Percentiles rank a stretch among this genome's conserved stretches.
Conservation (phyloP, 768 basidiomycete species). For the Kwoniella heveanensis region DNA sequence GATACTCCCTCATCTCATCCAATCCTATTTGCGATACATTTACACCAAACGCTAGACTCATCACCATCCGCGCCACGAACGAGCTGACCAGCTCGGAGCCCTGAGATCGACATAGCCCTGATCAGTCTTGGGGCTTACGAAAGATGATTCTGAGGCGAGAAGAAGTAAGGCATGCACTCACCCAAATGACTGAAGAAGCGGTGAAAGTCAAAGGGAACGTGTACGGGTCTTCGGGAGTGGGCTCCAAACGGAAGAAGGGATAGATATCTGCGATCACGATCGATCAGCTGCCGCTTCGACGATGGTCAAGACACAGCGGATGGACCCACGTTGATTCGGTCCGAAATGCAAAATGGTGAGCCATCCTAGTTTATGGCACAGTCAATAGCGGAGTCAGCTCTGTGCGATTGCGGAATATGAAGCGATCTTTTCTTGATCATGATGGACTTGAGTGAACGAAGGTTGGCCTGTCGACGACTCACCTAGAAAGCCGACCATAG, state of each 20-base stretch:
- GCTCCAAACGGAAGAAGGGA: slow-evolving; percentile 58
- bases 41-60: slow-evolving; percentile 51
- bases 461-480: too few relatives aligned
- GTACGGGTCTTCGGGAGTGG: slow-evolving; percentile 57
- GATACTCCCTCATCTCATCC: slow-evolving; percentile 58
- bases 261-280: slow-evolving; percentile 56
- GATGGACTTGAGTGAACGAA: too few relatives aligned
- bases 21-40: slow-evolving; percentile 57
- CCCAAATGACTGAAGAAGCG: slow-evolving; percentile 58
- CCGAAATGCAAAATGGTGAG: slow-evolving; percentile 58
- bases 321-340: slow-evolving; percentile 53
- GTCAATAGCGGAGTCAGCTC: slow-evolving; percentile 3
- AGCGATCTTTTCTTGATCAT: too few relatives aligned
- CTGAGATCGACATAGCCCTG: too few relatives aligned
- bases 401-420: too few relatives aligned
- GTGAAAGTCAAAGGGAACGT: slow-evolving; percentile 58
- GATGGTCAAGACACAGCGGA: neutral
- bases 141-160: too few relatives aligned
- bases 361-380: slow-evolving; percentile 50
- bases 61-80: slow-evolving; percentile 54
- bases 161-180: slow-evolving; percentile 16
- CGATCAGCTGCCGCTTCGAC: slow-evolving; percentile 10
- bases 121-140: too few relatives aligned
- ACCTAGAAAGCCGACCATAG: slow-evolving; percentile 51
- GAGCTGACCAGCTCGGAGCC: slow-evolving; percentile 56